Evolutionary conservation across 108 stramenopile genomes (phyloP).

Genomic region (Ochromonas danica): DNA sequence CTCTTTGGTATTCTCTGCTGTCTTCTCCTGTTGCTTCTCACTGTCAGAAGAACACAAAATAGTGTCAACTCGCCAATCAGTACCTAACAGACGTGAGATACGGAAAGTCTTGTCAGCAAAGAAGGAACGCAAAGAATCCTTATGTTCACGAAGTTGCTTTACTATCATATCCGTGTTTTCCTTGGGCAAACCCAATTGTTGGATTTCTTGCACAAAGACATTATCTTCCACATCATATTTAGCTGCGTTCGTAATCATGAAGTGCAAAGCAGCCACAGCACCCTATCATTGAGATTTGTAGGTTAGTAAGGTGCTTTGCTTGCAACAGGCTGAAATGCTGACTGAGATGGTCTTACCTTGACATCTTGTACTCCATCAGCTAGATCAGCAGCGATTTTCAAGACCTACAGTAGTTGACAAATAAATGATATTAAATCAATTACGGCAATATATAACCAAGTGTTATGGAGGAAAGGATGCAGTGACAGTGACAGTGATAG

Average conservation of each 20-base stretch:
- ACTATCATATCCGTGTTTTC: conserved; percentile 38
- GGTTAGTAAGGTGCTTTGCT: not conserved
- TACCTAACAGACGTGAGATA: not conserved
- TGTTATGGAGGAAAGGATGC: too few relatives aligned
- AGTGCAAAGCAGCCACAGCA: conserved; percentile 32
- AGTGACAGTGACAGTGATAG: too few relatives aligned
- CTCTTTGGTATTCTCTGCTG: not conserved
- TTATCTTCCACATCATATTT: conserved; percentile 24
- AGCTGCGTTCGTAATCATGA: conserved; percentile 32
- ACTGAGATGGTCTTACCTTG: not conserved
- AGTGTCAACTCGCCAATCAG: not conserved
- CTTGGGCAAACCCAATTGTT: conserved; percentile 42
- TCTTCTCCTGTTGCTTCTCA: not conserved
- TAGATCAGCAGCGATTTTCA: conserved; percentile 22
- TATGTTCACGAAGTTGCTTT: conserved; percentile 29
- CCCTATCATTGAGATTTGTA: not conserved
- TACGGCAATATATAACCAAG: too few relatives aligned
- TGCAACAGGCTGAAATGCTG: too few relatives aligned
- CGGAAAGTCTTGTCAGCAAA: not conserved
- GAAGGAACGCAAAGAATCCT: not conserved
- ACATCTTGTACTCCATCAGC: conserved; percentile 29
- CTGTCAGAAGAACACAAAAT: not conserved
- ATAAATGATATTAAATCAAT: not conserved
- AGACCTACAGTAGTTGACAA: not conserved
- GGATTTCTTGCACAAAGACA: conserved; percentile 35